Base-by-base conservation (phyloP, 179 eudicot species). In the Corrigiola litoralis region DNA sequence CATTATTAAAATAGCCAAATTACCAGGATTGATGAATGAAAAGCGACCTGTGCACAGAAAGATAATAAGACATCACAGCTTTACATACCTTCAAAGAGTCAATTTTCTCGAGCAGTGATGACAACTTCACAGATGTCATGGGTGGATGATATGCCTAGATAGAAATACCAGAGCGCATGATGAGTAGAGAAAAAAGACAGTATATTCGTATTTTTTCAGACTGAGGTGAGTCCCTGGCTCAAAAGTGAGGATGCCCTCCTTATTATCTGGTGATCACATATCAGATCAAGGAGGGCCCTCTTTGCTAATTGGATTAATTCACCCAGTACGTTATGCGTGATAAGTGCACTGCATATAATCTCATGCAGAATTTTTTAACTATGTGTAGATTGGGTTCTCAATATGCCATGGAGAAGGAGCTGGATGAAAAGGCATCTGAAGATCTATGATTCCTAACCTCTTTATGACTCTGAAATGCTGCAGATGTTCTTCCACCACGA, bases 401-500 rank as follows among this genome's bases (percentile, higher is more conserved):
- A 34, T 56, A 40, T 36, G 29, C 29, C n/a, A 11, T 40, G 49
- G n/a, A 6, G 40, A n/a, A 21, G 8, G 48, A 13, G 48, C n/a
- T n/a, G 6, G 10, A 34, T n/a, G 37, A 11, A 1, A 1, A 33
- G 6, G 23, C n/a, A 38, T 65, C 66, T 17, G 29, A 49, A 11
- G 38, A 58, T 3, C 21, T 13, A n/a, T 50, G 58, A 31, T 61
- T 20, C 28, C 14, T 47, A 47, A 88, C 99, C 95, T 82, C 85
- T 72, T 80, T 87, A 68, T 83, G 84, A 69, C 75, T 86, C 75
- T 80, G 83, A 68, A 94, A 90, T 78, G 87, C 90, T 69, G 86
- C 76, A 48, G 85, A 68, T 57, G 89, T 73, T 76, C 83, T 84
- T 80, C 99, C 99, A 56, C 99, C 97, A 75, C 99, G 94, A 69